Conservation (phyloP, 1,139 yeast species). For the Meyerozyma carpophila region DNA sequence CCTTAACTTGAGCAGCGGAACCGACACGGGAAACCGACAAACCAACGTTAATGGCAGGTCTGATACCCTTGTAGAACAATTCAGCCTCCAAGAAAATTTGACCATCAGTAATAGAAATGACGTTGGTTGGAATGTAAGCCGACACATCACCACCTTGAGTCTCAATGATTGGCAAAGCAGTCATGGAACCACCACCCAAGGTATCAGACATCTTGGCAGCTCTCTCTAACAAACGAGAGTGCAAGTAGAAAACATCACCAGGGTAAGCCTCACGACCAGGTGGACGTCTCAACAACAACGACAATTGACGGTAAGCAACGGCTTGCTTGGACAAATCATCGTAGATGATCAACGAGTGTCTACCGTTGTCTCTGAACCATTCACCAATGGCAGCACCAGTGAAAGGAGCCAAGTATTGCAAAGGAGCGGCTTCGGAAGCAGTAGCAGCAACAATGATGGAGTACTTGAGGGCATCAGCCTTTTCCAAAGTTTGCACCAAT, state of each 20-base stretch:
- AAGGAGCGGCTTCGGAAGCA: conserved; percentile 99
- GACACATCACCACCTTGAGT: conserved; percentile 99
- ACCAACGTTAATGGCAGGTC: conserved; percentile 99
- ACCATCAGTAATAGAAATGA: conserved; percentile 95
- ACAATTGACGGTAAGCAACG: conserved; percentile 99
- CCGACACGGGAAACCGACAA: conserved; percentile 99
- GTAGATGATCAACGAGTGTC: conserved; percentile 93
- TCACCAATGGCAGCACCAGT: conserved; percentile 99
- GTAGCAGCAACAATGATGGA: conserved; percentile 98
- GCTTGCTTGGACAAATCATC: conserved; percentile 99
- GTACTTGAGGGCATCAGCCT: conserved; percentile 96
- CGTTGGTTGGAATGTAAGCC: conserved; percentile 96
- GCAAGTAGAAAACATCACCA: conserved; percentile 95
- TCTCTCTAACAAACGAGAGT: conserved; percentile 94
- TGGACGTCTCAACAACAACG: conserved; percentile 94
- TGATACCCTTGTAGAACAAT: conserved; percentile 99
- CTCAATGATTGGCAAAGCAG: conserved; percentile 95
- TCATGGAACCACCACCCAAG: conserved; percentile 90
- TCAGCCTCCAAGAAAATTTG: conserved; percentile 99
- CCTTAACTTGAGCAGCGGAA: conserved; percentile 99
- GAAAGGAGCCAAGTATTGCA: conserved; percentile 99
- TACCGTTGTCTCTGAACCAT: conserved; percentile 99
- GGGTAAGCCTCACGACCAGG: conserved; percentile 98
- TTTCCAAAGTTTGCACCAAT: conserved; percentile 98
- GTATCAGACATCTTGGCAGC: conserved; percentile 94